Evolutionary conservation across 805 yeast genomes (phyloP).

Genomic region (Lipomyces mesembrius): DNA sequence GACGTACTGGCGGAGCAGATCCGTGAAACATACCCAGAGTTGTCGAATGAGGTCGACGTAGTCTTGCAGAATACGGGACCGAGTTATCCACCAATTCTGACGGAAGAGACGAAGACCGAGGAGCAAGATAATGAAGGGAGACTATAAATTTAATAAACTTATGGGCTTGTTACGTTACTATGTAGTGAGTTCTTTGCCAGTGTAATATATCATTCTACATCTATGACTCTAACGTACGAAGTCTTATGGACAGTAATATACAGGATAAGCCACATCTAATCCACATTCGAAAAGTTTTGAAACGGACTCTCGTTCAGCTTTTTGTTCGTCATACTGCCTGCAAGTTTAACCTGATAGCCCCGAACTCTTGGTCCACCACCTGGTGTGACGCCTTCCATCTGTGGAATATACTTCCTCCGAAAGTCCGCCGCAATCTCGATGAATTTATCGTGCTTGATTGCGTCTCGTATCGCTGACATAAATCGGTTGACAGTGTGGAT

Average conservation of each 20-base stretch:
- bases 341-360: conserved; percentile 36
- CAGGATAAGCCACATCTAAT: not conserved
- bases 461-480: conserved; percentile 43
- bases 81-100: not conserved
- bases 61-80: conserved; percentile 30
- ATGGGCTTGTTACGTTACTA: not conserved
- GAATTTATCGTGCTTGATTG: conserved; percentile 45
- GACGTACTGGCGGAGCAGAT: conserved; percentile 72
- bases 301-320: conserved; percentile 33
- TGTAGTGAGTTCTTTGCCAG: not conserved
- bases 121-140: not conserved
- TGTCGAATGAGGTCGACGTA: conserved; percentile 55
- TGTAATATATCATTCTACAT: not conserved
- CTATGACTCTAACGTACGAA: not conserved
- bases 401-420: conserved; percentile 20
- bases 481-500: conserved; percentile 41
- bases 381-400: conserved; percentile 9
- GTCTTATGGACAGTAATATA: not conserved
- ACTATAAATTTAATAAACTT: not conserved
- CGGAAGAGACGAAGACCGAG: not conserved
- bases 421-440: conserved; percentile 33
- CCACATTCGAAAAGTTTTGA: conserved; percentile 4
- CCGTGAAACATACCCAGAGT: conserved; percentile 76
- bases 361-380: conserved; percentile 34
- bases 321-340: conserved; percentile 19